Base-by-base conservation (phyloP, 2,329 filamentous ascomycete genomes). In the Pestalotiopsis sp. region DNA sequence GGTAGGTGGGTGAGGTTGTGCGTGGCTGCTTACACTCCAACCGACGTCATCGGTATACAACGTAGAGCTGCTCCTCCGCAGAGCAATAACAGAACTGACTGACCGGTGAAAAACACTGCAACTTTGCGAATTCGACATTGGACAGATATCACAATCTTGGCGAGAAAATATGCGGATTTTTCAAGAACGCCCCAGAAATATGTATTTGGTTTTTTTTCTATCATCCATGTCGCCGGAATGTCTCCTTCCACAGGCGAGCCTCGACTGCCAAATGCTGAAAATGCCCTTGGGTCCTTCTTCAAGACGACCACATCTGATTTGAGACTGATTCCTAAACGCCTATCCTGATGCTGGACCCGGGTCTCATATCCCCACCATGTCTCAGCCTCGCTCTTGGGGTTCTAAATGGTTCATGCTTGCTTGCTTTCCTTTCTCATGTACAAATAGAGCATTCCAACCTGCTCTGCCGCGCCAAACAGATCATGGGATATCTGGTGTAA, bases 281-380 rank as follows among this genome's bases (percentile, higher is more conserved):
- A 61, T 63, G 45, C 65, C 17, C n/a, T 23, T 36, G 12, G 31
- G 61, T 14, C 59, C 25, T 57, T 65, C 31, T 57, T 20, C 17
- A 25, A 60, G 56, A 59, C 52, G 38, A n/a, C 31, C 59, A 20
- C 59, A 38, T 39, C 27, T 52, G 14, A 52, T 52, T 59, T 5
- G 27, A 39, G 20, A 38, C 57, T 38, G 36, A 67, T 67, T 61
- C 68, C 65, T 45, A 60, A 38, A 67, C 65, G 65, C 68, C 68
- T 62, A 67, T 67, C 65, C 68, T 60, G 63, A 65, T 64, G 68
- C 59, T 59, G 58, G 45, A 66, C 14, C 13, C 25, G 23, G 63
- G 45, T 14, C 63, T 56, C 63, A 49, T 56, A 36, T 36, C 31
- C 31, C 49, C 49, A 36, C 59, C 27, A 36, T 59, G 36, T 62